Conservation (phyloP, 2,329 filamentous ascomycete genomes). For the Didymella pinodella region DNA sequence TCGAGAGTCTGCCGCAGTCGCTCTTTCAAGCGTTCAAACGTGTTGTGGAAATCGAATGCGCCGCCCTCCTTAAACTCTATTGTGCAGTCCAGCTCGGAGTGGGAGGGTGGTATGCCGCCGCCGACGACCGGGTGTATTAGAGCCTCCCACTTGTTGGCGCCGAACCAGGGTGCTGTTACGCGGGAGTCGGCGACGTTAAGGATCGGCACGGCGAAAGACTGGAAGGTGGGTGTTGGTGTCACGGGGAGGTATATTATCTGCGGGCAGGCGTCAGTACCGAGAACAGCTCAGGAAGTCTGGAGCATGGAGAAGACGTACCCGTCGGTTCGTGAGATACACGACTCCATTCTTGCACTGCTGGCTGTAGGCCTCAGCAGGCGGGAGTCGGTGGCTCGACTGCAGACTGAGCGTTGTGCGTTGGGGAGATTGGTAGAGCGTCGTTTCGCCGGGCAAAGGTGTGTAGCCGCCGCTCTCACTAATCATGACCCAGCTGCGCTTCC, state of each 20-base stretch:
- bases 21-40: conserved; percentile 85
- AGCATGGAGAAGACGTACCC: conserved; percentile 63
- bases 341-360: conserved; percentile 77
- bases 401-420: conserved; percentile 79
- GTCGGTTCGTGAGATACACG: conserved; percentile 83
- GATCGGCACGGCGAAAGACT: conserved; percentile 89
- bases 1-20: conserved; percentile 82
- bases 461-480: conserved; percentile 75
- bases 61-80: conserved; percentile 94
- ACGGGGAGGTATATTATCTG: conserved; percentile 88
- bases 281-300: too few species aligned
- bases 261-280: neutral
- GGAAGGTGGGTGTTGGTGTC: conserved; percentile 70
- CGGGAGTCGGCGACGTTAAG: conserved; percentile 87
- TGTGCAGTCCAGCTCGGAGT: conserved; percentile 78
- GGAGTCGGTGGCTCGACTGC: conserved; percentile 72
- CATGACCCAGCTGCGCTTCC: conserved; percentile 83
- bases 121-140: conserved; percentile 80
- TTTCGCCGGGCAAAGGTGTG: conserved; percentile 84
- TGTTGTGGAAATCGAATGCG: conserved; percentile 87
- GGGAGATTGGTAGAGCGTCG: conserved; percentile 79
- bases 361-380: conserved; percentile 69
- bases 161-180: conserved; percentile 88
- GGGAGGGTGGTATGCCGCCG: conserved; percentile 79
- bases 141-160: conserved; percentile 88